phyloP scores from a whole-genome alignment of 345 rosid species.

The Syzygium oleosum region DNA sequence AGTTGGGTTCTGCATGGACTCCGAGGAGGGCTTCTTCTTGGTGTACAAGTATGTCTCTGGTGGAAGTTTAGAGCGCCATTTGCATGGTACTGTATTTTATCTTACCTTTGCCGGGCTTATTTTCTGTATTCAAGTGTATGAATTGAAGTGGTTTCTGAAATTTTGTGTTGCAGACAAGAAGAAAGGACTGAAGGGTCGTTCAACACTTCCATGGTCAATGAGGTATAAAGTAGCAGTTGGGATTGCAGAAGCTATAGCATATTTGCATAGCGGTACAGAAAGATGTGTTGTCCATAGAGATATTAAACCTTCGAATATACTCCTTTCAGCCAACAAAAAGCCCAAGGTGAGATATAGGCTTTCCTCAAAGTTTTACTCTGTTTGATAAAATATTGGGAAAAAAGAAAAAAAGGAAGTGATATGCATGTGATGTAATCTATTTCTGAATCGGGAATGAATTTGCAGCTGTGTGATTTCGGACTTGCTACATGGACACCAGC shows the following conservation, averaged over 20 bases:
- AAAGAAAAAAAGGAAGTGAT: neutral
- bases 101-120: neutral
- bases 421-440: neutral
- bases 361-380: neutral
- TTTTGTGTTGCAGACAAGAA: constrained; percentile 45
- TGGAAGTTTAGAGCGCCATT: constrained; percentile 75
- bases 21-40: constrained; percentile 83
- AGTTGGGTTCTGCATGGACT: constrained; percentile 84
- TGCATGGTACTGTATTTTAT: constrained; percentile 50
- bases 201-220: constrained; percentile 56
- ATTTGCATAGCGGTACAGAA: constrained; percentile 76
- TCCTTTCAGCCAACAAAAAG: constrained; percentile 74
- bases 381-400: neutral
- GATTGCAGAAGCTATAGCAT: constrained; percentile 68
- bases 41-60: constrained; percentile 89
- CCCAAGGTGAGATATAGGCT: constrained; percentile 49
- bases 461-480: constrained; percentile 92
- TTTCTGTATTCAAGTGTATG: neutral
- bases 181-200: constrained; percentile 28
- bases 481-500: constrained; percentile 94
- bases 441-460: neutral
- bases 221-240: constrained; percentile 82
- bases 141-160: neutral
- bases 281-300: constrained; percentile 95
- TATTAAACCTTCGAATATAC: constrained; percentile 90